Evolutionary conservation across 2,329 filamentous ascomycete genomes (phyloP), one percentile per base, ranked within the genome.

Genomic region (Myotisia sp.): DNA sequence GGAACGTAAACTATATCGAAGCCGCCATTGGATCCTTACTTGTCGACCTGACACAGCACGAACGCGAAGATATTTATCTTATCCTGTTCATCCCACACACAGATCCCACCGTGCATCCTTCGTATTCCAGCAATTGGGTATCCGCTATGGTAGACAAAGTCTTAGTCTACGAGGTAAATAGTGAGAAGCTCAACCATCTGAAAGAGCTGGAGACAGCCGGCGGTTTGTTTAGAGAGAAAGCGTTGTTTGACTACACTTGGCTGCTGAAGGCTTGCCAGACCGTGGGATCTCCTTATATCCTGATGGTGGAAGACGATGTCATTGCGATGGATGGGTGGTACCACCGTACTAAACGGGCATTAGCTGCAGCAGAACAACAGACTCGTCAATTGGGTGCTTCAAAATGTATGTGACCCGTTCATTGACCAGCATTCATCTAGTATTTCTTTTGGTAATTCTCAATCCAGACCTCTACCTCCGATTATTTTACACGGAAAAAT

Each of bases 281-380:
- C 18, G 48, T 50, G 5, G 50, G 51, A 13, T 50, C 61, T 5
- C 52, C 54, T 2, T 63, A 63, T 40, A 52, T 60, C 23, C 47
- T 54, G 4, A 59, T 67, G 24, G 43, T 67, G 3, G 64, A 67
- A 42, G 64, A 67, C 40, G 63, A 67, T 41, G 52, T 59, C 3
- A 36, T 68, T 3, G 62, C 60, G 21, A 53, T 60, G 43, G 60
- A 64, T 32, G 63, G 63, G 8, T 67, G 64, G 63, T 64, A 59
- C 41, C 49, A 58, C 30, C 54, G 60, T 3, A 58, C 57, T 0
- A 46, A 58, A 24, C 39, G 48, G 4, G 61, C 54, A 0, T 42
- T 64, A 20, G 41, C 49, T 12, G 40, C 46, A 22, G 53, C 53
- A 3, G 52, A 61, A 37, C 40, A 39, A 20, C 44, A 54, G 32